These are phyloP conservation scores for Crucihimalaya himalaica DNA, from an alignment of 345 rosid genomes.

Conservation along the genomic window DNA sequence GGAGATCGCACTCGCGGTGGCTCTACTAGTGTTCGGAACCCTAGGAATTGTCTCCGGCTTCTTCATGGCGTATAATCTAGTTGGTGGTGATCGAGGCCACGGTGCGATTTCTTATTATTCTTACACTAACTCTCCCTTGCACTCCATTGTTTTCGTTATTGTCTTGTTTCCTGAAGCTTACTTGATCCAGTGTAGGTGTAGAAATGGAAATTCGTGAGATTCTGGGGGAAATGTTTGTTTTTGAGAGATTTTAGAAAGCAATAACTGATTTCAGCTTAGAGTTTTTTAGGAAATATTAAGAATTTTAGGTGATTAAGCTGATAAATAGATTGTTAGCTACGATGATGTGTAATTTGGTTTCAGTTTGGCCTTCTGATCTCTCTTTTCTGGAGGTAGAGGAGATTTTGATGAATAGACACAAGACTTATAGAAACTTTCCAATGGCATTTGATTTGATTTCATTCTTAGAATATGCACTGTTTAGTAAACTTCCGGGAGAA, in stretches of 20 bases:
- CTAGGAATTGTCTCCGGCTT: conserved; percentile 68
- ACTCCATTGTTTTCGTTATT: neutral
- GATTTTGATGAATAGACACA: neutral
- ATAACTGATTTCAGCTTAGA: conserved; percentile 1
- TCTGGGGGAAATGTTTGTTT: neutral
- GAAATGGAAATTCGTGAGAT: conserved; percentile 2
- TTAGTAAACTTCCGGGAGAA: neutral
- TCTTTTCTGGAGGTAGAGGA: neutral
- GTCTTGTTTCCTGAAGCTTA: neutral
- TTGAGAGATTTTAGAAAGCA: neutral
- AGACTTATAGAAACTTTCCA: neutral
- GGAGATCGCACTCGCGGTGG: conserved; percentile 90
- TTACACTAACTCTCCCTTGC: neutral
- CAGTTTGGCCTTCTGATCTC: neutral
- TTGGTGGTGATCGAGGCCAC: conserved; percentile 91
- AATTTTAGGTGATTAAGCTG: conserved; percentile 21
- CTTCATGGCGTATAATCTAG: conserved; percentile 69
- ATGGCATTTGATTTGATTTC: neutral
- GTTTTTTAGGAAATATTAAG: neutral
- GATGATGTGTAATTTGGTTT: neutral
- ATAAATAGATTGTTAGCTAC: neutral
- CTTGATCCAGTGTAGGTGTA: neutral
- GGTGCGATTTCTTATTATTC: conserved; percentile 45
- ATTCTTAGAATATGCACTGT: neutral
- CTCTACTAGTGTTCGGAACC: conserved; percentile 85